These are phyloP conservation scores for Talaromyces verruculosus DNA, from an alignment of 2,329 filamentous ascomycete genomes.

Conservation along the genomic window DNA sequence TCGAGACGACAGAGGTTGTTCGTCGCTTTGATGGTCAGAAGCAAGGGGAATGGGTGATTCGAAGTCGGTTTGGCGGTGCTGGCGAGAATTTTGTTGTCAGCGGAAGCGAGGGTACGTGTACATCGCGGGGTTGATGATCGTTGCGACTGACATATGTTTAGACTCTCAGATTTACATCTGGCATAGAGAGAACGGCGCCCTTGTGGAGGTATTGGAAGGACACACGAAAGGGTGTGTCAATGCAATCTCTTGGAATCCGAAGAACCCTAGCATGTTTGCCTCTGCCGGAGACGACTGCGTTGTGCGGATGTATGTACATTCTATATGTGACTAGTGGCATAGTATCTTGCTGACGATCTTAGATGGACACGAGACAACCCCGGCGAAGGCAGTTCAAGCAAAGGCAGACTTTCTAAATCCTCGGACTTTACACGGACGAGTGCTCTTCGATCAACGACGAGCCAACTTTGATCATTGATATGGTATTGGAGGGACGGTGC, in stretches of 20 bases:
- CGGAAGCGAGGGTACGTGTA: conserved; percentile 75
- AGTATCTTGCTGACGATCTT: background rate
- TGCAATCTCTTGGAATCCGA: conserved; percentile 84
- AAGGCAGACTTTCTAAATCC: conserved; percentile 33
- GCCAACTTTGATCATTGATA: conserved; percentile 25
- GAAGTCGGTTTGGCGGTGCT: conserved; percentile 82
- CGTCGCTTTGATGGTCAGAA: conserved; percentile 73
- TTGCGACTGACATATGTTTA: conserved; percentile 30
- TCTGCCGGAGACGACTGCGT: conserved; percentile 84
- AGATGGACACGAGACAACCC: conserved; percentile 41
- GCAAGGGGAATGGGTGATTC: conserved; percentile 75
- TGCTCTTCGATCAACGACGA: conserved; percentile 42
- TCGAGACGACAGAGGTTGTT: conserved; percentile 69
- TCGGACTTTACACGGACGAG: conserved; percentile 43
- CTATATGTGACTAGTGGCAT: background rate
- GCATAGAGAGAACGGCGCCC: conserved; percentile 77
- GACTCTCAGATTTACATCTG: conserved; percentile 78
- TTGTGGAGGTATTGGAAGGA: conserved; percentile 73
- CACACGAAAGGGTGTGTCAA: conserved; percentile 79
- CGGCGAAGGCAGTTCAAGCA: conserved; percentile 27
- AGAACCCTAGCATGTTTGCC: conserved; percentile 78
- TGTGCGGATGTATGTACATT: conserved; percentile 73
- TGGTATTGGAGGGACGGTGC: background rate
- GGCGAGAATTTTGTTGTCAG: conserved; percentile 88
- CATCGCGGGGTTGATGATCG: background rate